Conservation (phyloP, 164 flowering plant species). For the Kingdonia uniflora region DNA sequence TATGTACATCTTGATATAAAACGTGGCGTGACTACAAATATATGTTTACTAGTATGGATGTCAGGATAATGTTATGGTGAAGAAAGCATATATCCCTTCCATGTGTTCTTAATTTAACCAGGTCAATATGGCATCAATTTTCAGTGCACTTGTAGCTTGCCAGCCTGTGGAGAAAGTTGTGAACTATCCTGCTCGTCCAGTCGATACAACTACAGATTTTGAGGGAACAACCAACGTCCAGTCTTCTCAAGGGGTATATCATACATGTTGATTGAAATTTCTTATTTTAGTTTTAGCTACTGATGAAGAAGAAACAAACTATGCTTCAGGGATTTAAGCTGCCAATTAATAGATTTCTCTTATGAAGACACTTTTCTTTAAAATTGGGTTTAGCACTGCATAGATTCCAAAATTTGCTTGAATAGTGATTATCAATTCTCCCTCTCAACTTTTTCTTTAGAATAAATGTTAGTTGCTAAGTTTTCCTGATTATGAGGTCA, state of each 20-base stretch:
- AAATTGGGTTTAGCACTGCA: too few species aligned
- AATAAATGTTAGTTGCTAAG: too few species aligned
- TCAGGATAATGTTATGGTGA: slow-evolving; percentile 14
- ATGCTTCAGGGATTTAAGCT: too few species aligned
- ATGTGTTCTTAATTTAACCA: slow-evolving; percentile 23
- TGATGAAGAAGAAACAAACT: too few species aligned
- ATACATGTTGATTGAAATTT: too few species aligned
- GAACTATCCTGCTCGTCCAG: slow-evolving; percentile 88
- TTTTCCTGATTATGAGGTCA: too few species aligned
- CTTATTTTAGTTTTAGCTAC: too few species aligned
- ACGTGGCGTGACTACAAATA: slow-evolving; percentile 12
- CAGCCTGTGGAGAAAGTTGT: slow-evolving; percentile 75
- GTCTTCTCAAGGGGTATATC: slow-evolving; percentile 66
- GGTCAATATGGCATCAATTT: slow-evolving; percentile 26
- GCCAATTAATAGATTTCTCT: too few species aligned
- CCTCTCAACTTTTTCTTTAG: too few species aligned
- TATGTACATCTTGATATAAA: slow-evolving; percentile 2
- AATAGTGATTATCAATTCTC: too few species aligned
- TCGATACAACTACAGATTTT: slow-evolving; percentile 80
- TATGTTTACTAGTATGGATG: slow-evolving; percentile 5
- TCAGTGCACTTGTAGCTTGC: slow-evolving; percentile 71
- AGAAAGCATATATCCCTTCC: slow-evolving; percentile 19
- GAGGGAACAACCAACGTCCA: slow-evolving; percentile 90
- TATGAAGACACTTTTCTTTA: too few species aligned
- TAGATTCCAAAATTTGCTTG: too few species aligned